Percentiles rank a stretch among this genome's conserved stretches.
These are phyloP conservation scores for Glutinoglossum americanum DNA, from an alignment of 495 filamentous ascomycete species.

Conservation along the genomic window DNA sequence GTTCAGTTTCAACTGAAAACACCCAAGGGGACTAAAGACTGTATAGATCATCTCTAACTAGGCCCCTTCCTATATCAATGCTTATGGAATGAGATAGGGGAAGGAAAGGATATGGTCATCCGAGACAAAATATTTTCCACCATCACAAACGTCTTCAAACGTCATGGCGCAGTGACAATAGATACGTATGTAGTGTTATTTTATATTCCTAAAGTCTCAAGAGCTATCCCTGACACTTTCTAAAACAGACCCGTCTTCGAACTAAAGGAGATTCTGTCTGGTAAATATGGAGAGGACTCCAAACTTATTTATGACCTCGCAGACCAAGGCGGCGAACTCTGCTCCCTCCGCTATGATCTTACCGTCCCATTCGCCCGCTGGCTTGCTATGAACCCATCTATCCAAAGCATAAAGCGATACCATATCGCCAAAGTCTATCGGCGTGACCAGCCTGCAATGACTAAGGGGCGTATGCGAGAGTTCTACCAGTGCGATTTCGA, in stretches of 20 bases:
- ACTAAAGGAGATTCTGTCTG: slow-evolving; percentile 54
- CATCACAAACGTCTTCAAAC: slow-evolving; percentile 72
- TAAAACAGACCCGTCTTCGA: slow-evolving; percentile 42
- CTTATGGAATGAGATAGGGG: slow-evolving; percentile 22
- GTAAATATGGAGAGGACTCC: slow-evolving; percentile 82
- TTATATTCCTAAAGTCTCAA: neutral
- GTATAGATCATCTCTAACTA: slow-evolving; percentile 5
- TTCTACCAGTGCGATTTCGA: slow-evolving; percentile 98
- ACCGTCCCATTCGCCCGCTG: slow-evolving; percentile 80
- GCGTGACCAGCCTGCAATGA: slow-evolving; percentile 62
- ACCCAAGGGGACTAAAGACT: slow-evolving; percentile 19
- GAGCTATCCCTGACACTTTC: neutral
- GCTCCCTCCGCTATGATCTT: slow-evolving; percentile 72
- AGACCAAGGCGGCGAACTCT: slow-evolving; percentile 70
- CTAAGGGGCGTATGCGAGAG: slow-evolving; percentile 80
- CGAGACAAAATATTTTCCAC: slow-evolving; percentile 67
- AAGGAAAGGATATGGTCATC: slow-evolving; percentile 51
- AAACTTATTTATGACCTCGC: slow-evolving; percentile 79
- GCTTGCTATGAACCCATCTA: slow-evolving; percentile 60
- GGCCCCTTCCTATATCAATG: neutral
- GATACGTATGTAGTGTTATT: slow-evolving; percentile 33
- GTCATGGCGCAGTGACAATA: slow-evolving; percentile 67
- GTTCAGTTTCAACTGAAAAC: slow-evolving; percentile 15
- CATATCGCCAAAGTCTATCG: slow-evolving; percentile 81
- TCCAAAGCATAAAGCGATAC: slow-evolving; percentile 65